Conservation (phyloP, 1,284 basidiomycete species). For the Sanghuangporus baumii region DNA sequence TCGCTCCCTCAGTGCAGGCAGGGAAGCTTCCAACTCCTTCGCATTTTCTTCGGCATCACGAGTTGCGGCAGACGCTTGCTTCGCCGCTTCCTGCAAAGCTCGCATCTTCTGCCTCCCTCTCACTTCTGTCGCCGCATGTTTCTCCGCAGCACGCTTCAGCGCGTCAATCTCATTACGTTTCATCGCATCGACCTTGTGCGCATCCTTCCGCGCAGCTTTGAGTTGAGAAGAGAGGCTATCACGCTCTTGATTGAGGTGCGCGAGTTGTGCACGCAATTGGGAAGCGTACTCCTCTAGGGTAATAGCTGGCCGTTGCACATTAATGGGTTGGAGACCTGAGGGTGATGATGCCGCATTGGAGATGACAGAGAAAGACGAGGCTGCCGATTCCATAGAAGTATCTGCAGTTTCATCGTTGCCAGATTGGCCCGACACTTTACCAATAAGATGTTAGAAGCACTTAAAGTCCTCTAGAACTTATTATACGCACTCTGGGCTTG, state of each 20-base stretch:
- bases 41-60: constrained; percentile 49
- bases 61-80: constrained; percentile 55
- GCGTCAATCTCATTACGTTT: constrained; percentile 71
- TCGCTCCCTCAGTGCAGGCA: constrained; percentile 42
- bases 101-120: constrained; percentile 70
- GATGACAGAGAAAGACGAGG: constrained; percentile 6
- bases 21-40: constrained; percentile 42
- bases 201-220: constrained; percentile 63
- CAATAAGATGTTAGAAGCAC: background rate
- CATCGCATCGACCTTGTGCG: constrained; percentile 68
- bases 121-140: constrained; percentile 55
- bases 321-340: constrained; percentile 26
- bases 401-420: background rate
- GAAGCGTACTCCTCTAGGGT: constrained; percentile 54
- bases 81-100: constrained; percentile 71
- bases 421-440: background rate
- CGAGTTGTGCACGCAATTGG: constrained; percentile 56
- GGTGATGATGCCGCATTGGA: constrained; percentile 5
- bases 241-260: constrained; percentile 51
- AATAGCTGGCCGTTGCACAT: constrained; percentile 25
- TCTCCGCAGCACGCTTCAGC: constrained; percentile 67
- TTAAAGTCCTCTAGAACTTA: background rate
- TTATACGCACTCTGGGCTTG: constrained; percentile 16
- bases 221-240: constrained; percentile 53
- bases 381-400: constrained; percentile 8